Percentiles rank a stretch among this genome's conserved stretches.
These are phyloP conservation scores for Biscogniauxia marginata DNA, from an alignment of 2,329 filamentous ascomycete genomes.

Conservation along the genomic window DNA sequence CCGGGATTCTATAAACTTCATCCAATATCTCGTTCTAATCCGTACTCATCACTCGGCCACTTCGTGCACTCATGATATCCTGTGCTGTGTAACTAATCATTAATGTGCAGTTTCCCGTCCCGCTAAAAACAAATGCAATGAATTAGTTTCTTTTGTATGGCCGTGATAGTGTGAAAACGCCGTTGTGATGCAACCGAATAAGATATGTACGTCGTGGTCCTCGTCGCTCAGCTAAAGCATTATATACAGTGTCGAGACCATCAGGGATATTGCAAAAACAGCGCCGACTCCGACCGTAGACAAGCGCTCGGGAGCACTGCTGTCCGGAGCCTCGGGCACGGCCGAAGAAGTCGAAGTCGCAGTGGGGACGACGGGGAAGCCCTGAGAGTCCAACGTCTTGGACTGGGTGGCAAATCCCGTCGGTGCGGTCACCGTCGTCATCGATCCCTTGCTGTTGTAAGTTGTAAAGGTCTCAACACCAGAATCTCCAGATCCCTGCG, in stretches of 20 bases:
- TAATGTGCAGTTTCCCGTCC: background rate
- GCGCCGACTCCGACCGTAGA: background rate
- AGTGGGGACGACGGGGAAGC: constrained; percentile 40
- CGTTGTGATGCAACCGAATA: background rate
- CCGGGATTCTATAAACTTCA: background rate
- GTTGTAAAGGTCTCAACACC: constrained; percentile 46
- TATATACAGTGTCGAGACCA: constrained; percentile 7
- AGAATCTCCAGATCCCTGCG: constrained; percentile 32
- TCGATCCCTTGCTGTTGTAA: constrained; percentile 49
- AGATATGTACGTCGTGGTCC: background rate
- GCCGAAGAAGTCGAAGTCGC: constrained; percentile 3
- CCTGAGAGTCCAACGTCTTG: constrained; percentile 44
- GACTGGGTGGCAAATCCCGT: constrained; percentile 34
- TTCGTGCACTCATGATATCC: background rate
- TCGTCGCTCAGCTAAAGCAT: constrained; percentile 1
- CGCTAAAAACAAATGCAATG: background rate
- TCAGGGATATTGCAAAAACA: constrained; percentile 1
- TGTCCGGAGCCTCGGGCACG: constrained; percentile 14
- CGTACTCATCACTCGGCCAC: background rate
- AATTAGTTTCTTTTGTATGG: background rate
- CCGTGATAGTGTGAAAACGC: background rate
- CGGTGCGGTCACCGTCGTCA: constrained; percentile 42
- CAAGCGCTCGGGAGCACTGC: background rate
- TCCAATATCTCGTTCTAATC: background rate
- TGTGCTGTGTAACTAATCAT: background rate